Base-by-base conservation (phyloP, 345 rosid species). In the Eutrema japonicum region DNA sequence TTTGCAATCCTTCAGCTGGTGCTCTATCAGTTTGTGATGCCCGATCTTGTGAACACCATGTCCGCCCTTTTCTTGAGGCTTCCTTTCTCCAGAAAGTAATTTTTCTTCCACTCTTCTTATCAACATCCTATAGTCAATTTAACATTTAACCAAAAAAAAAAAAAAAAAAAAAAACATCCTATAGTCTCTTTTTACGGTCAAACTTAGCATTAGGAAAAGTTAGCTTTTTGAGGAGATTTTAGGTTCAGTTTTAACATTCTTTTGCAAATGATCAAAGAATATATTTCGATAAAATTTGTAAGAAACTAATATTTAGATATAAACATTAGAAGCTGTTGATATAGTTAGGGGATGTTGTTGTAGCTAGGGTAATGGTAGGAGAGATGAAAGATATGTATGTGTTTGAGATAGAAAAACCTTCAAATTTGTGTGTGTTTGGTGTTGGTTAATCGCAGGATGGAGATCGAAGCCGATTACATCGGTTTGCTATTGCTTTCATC, bases 381-480 rank as follows among this genome's bases (percentile, higher is more conserved):
- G 40, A 53, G 22, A 32, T 52, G 62, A 38, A 51, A 50, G 5
- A 29, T 41, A 10, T 46, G 22, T 27, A 33, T 43, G 40, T 40
- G 40, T 52, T 10, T 59, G 57, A 46, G 18, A 27, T 55, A 65
- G 59, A 12, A 26, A 30, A 64, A 49, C 38, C 43, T 52, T 60
- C 36, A 7, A 30, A 16, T 18, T 16, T 57, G 45, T 64, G 7
- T 72, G 55, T 67, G 33, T 67, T 45, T 64, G 68, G 58, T 75
- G 74, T 42, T 59, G 6, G 40, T 32, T 32, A 42, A 47, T 76
- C n/a, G 62, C 55, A 92, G 97, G 89, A 90, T 92, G 98, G 99
- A 95, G 78, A 83, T 92, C 27, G 99, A 95, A 79, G 94, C 97
- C 4, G 99, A 95, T 78, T 92, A 92, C 68, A 82, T 95, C 0